A percentile compares a stretch with the other conserved stretches of the same genome.
Evolutionary conservation across 768 basidiomycete species (phyloP).

Genomic region (Coprinopsis cinerea): DNA sequence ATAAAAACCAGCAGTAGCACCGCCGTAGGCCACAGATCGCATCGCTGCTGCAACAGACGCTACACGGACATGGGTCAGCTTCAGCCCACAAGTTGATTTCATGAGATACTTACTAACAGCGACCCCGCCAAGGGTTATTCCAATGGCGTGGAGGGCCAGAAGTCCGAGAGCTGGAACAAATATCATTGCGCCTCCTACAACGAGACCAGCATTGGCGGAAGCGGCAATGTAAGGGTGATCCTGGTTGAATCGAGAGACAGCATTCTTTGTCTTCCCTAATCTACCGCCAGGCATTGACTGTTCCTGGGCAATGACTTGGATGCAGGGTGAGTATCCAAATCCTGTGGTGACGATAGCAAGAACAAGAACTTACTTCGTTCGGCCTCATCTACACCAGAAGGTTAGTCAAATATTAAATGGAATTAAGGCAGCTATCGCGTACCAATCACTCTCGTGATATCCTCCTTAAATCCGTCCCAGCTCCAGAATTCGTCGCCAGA

Average conservation of each 20-base stretch:
- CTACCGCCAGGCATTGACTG: neutral
- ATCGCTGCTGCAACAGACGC: slow-evolving; percentile 5
- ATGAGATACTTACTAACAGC: slow-evolving; percentile 9
- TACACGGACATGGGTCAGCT: neutral
- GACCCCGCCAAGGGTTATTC: slow-evolving; percentile 12
- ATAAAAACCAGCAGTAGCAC: slow-evolving; percentile 4
- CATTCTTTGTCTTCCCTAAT: slow-evolving; percentile 1
- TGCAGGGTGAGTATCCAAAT: neutral
- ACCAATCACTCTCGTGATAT: neutral
- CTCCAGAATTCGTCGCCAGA: neutral
- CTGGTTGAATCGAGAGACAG: neutral
- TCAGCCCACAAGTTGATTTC: neutral
- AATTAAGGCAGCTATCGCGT: neutral
- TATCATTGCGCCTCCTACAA: slow-evolving; percentile 23
- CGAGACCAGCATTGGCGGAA: slow-evolving; percentile 20
- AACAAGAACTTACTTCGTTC: neutral
- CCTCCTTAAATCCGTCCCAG: slow-evolving; percentile 4
- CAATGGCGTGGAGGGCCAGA: slow-evolving; percentile 19
- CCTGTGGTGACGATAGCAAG: neutral
- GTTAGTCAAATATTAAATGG: neutral
- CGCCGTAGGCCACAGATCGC: slow-evolving; percentile 5
- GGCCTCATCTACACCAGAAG: neutral
- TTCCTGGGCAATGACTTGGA: neutral
- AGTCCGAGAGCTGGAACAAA: slow-evolving; percentile 22
- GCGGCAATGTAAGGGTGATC: slow-evolving; percentile 22